These are phyloP conservation scores for Actinomucor elegans DNA, from an alignment of 371 early-diverging fungal species.

Conservation along the genomic window DNA sequence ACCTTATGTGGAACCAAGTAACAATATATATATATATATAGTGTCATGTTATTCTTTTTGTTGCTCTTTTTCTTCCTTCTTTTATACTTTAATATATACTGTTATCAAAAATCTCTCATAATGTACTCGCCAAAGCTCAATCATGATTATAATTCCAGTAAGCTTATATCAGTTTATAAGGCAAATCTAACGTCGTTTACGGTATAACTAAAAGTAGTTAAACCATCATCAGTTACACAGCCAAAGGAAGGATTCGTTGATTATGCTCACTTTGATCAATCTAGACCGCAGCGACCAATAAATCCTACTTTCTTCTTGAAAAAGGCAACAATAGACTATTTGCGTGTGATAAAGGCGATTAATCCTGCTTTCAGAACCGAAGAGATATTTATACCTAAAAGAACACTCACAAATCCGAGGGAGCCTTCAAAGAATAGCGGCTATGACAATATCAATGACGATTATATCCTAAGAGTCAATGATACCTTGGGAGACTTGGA, in stretches of 20 bases:
- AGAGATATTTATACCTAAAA: constrained; percentile 14
- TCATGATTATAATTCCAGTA: too few relatives aligned
- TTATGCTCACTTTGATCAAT: not conserved
- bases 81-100: not conserved
- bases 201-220: constrained; percentile 6
- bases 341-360: not conserved
- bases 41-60: not conserved
- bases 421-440: constrained; percentile 26
- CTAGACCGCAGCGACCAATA: too few relatives aligned
- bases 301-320: too few relatives aligned
- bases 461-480: constrained; percentile 25
- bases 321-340: constrained; percentile 11
- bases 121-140: too few relatives aligned
- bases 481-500: constrained; percentile 7
- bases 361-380: constrained; percentile 14
- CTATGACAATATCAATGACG: constrained; percentile 26
- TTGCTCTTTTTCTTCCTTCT: not conserved
- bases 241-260: constrained; percentile 6
- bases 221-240: constrained; percentile 4
- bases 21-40: constrained; percentile 6
- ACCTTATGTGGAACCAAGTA: constrained; percentile 4
- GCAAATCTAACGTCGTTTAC: too few relatives aligned
- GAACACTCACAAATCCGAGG: constrained; percentile 24
- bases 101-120: too few relatives aligned
- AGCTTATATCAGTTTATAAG: too few relatives aligned